These are phyloP conservation scores for Chrysochromulina tobinii DNA, from an alignment of 78 protist genomes.

Conservation along the genomic window DNA sequence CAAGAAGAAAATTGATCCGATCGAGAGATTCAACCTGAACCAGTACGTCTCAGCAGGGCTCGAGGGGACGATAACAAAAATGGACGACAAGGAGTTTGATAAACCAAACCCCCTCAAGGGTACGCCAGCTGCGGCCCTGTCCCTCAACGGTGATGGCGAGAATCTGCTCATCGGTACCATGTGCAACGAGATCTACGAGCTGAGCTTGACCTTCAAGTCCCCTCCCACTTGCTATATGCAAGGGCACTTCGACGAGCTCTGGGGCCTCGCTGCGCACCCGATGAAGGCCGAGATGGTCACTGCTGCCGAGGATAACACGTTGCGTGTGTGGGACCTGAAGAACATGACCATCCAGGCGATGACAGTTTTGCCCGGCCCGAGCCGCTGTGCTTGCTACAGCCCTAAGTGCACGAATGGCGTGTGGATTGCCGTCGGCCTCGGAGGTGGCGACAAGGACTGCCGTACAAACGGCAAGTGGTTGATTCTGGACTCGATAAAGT, in stretches of 20 bases:
- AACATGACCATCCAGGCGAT: not conserved
- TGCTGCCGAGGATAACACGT: slow-evolving; percentile 28
- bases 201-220: not conserved
- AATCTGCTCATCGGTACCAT: slow-evolving; percentile 26
- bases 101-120: too few relatives aligned
- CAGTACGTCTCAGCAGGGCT: too few relatives aligned
- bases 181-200: not conserved
- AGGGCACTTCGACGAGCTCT: slow-evolving; percentile 47
- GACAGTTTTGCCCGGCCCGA: not conserved
- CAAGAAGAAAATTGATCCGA: too few relatives aligned
- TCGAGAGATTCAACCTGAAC: too few relatives aligned
- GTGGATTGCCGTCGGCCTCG: not conserved
- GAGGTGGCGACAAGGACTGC: not conserved
- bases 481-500: not conserved
- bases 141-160: too few relatives aligned
- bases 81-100: too few relatives aligned
- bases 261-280: slow-evolving; percentile 53
- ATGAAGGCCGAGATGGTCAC: not conserved
- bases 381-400: not conserved
- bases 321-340: slow-evolving; percentile 48
- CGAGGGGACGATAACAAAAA: too few relatives aligned
- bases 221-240: slow-evolving; percentile 1
- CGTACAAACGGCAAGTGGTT: not conserved
- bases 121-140: too few relatives aligned
- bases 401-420: not conserved